Base-by-base conservation (phyloP, 257 asterid genomes). In the Solanum virginianum region DNA sequence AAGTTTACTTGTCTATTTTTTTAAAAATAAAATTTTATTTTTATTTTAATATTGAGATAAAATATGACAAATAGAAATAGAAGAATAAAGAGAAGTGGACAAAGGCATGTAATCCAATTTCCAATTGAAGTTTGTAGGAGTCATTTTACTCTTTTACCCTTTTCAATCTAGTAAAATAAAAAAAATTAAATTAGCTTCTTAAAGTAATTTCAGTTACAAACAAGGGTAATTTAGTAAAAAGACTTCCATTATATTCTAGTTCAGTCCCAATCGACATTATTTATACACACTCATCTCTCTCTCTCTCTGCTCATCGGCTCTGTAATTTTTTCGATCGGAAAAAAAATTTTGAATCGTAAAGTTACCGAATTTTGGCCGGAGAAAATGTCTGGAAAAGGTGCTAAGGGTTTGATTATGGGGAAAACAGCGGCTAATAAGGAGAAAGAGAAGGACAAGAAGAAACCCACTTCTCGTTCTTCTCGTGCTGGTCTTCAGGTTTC, bases 401-500 rank as follows among this genome's bases (percentile, higher is more conserved):
- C 87, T 7, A 85, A 85, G 84, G 87, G 87, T 29, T 63, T 85
- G 62, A 77, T 85, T 6, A 85, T 62, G 80, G 87, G 87, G 18
- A 85, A 85, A 49, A 74, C 87, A 22, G 72, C 85, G 11, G 69
- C 85, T 4, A 79, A 79, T 53, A 85, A 85, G 41, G 83, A 85
- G 43, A 85, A 85, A 56, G 88, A 85, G 29, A 85, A 85, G 88
- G 88, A 85, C 20, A 86, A 86, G 83, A 86, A 86, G 88, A 86
- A 81, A 59, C 88, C 88, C 65, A 77, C 74, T 4, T 86, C 88
- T 69, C 88, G 85, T 57, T 86, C 88, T 80, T 86, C 88, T 70
- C 88, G 88, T 53, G 88, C 88, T 1, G 88, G 88, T 43, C 88
- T 86, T 80, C 88, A 86, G 88, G 88, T 85, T 47, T 75, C 20